phyloP scores from a whole-genome alignment of 1,139 yeast species.

The Lodderomyces oxycetoniae region DNA sequence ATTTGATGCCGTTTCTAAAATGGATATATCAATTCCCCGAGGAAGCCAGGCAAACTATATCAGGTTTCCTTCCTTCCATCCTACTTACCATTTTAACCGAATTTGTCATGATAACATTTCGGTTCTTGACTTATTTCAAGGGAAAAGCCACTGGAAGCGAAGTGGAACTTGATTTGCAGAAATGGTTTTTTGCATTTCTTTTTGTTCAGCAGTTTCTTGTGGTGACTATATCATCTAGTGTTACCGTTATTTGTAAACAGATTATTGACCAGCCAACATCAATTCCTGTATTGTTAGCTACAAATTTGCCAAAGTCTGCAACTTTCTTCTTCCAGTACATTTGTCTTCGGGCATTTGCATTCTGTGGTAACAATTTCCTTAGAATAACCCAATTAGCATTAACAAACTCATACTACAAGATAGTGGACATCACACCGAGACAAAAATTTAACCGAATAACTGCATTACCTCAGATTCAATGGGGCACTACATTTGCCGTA shows the following conservation, averaged over 20 bases:
- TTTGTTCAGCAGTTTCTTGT: slow-evolving; percentile 81
- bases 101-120: slow-evolving; percentile 46
- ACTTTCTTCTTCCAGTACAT: slow-evolving; percentile 75
- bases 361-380: slow-evolving; percentile 64
- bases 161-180: slow-evolving; percentile 56
- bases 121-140: slow-evolving; percentile 45
- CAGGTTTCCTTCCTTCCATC: slow-evolving; percentile 58
- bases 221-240: slow-evolving; percentile 79
- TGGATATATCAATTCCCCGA: slow-evolving; percentile 54
- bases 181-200: slow-evolving; percentile 64
- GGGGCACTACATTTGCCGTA: slow-evolving; percentile 79
- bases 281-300: slow-evolving; percentile 65
- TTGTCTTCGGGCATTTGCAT: slow-evolving; percentile 65
- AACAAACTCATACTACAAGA: slow-evolving; percentile 32
- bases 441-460: slow-evolving; percentile 45
- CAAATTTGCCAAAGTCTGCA: slow-evolving; percentile 75
- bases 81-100: slow-evolving; percentile 56
- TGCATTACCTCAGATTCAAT: slow-evolving; percentile 43
- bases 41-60: slow-evolving; percentile 45
- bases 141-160: slow-evolving; percentile 54
- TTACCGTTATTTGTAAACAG: slow-evolving; percentile 61
- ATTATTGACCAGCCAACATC: slow-evolving; percentile 68
- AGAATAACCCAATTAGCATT: slow-evolving; percentile 47
- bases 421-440: slow-evolving; percentile 56
- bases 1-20: slow-evolving; percentile 48